Percentiles rank a stretch among this genome's conserved stretches.
phyloP scores from a whole-genome alignment of 139 green algal species.

The Coelastrella sp. region DNA sequence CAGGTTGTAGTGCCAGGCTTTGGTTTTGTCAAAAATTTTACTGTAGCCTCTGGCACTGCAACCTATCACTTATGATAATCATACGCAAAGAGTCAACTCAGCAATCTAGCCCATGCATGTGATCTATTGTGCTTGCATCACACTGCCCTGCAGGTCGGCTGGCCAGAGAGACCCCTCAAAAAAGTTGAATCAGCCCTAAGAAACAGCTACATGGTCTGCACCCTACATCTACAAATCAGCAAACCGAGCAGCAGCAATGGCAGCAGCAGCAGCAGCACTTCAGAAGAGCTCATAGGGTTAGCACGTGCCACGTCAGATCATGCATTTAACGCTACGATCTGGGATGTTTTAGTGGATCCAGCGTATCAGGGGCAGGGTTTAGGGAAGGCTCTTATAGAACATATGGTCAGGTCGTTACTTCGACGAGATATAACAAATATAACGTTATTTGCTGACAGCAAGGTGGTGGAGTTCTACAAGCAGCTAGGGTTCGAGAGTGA shows the following conservation, averaged over 20 bases:
- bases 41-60: neutral
- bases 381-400: slow-evolving; percentile 95
- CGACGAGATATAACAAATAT: slow-evolving; percentile 96
- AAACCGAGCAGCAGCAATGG: neutral
- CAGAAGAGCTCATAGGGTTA: slow-evolving; percentile 83
- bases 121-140: too few relatives aligned
- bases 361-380: slow-evolving; percentile 93
- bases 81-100: too few relatives aligned
- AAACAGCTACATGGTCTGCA: slow-evolving; percentile 93
- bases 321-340: slow-evolving; percentile 99
- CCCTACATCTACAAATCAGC: slow-evolving; percentile 72
- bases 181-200: slow-evolving; percentile 91
- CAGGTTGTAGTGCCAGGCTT: too few relatives aligned
- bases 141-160: slow-evolving; percentile 84
- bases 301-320: slow-evolving; percentile 93
- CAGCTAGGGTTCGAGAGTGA: slow-evolving; percentile 94
- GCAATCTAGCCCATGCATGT: too few relatives aligned
- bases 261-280: slow-evolving; percentile 21
- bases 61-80: neutral
- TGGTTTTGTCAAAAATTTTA: too few relatives aligned
- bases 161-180: slow-evolving; percentile 81
- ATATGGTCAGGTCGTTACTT: slow-evolving; percentile 89
- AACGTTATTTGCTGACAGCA: slow-evolving; percentile 95
- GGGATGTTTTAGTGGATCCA: slow-evolving; percentile 97
- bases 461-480: slow-evolving; percentile 92